Evolutionary conservation across 257 asterid genomes (phyloP).

Genomic region (Salvia miltiorrhiza): DNA sequence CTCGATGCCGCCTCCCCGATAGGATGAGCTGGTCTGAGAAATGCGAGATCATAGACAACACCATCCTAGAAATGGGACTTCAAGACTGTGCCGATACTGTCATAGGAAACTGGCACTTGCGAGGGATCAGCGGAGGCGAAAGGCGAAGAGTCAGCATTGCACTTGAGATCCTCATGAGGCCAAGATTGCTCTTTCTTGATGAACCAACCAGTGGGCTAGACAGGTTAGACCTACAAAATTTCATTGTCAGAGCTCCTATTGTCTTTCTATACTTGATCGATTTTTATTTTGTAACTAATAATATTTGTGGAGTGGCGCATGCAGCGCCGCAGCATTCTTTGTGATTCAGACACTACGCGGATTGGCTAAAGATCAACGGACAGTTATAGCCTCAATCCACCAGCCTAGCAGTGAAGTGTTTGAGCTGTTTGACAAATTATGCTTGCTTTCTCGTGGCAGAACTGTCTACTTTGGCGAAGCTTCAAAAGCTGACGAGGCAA

Average conservation of each 20-base stretch:
- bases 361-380: conserved; percentile 81
- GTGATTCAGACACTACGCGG: conserved; percentile 82
- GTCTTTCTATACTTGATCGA: too few species aligned
- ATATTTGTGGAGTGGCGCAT: too few species aligned
- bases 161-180: conserved; percentile 80
- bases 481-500: conserved; percentile 82
- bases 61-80: conserved; percentile 89
- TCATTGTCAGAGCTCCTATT: too few species aligned
- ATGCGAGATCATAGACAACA: conserved; percentile 64
- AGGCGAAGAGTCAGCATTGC: conserved; percentile 90
- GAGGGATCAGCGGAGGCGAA: conserved; percentile 95
- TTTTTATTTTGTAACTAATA: too few species aligned
- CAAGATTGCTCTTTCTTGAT: conserved; percentile 82
- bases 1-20: conserved; percentile 71
- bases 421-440: conserved; percentile 76
- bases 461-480: conserved; percentile 89
- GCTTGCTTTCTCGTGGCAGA: conserved; percentile 83
- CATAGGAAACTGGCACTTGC: conserved; percentile 91
- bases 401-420: conserved; percentile 99
- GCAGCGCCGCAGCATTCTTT: conserved; percentile 92
- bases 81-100: conserved; percentile 95
- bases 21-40: conserved; percentile 64
- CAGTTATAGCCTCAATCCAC: conserved; percentile 89
- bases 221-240: conserved; percentile 37
- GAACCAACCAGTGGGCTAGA: conserved; percentile 98